Evolutionary conservation across 345 rosid genomes (phyloP).

Genomic region (Raphanus sativus): DNA sequence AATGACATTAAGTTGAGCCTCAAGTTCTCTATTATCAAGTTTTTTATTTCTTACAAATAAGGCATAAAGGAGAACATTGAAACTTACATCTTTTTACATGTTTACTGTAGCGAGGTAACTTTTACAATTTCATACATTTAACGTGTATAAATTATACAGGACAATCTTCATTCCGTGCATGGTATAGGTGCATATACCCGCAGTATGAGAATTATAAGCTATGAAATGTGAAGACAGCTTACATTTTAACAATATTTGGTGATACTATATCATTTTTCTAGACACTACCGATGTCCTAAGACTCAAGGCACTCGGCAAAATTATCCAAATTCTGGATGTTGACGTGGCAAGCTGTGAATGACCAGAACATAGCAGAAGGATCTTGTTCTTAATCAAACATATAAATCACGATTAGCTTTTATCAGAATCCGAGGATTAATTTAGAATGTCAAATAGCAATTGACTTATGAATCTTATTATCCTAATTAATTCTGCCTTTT

Average conservation of each 20-base stretch:
- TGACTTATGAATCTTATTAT: slow-evolving; percentile 4
- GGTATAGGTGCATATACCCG: background rate
- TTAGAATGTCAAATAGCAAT: slow-evolving; percentile 7
- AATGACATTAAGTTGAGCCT: background rate
- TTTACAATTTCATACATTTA: too few relatives aligned
- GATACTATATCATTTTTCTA: background rate
- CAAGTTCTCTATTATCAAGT: too few relatives aligned
- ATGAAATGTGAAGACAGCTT: background rate
- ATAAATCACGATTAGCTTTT: slow-evolving; percentile 14
- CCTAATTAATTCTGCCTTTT: background rate
- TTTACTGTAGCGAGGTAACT: too few relatives aligned
- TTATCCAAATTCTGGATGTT: background rate
- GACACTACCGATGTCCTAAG: background rate
- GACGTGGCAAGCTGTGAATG: slow-evolving; percentile 17
- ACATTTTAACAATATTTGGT: background rate
- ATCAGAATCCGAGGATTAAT: background rate
- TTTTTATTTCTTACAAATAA: too few relatives aligned
- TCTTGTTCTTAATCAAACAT: slow-evolving; percentile 1
- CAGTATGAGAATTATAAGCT: background rate
- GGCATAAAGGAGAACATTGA: too few relatives aligned
- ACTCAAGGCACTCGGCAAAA: background rate
- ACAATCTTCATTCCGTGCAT: background rate
- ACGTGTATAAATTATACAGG: background rate
- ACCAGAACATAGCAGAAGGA: slow-evolving; percentile 1
- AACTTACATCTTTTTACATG: too few relatives aligned